Conservation (phyloP, 2,329 filamentous ascomycete genomes). For the Aureobasidium sp. region DNA sequence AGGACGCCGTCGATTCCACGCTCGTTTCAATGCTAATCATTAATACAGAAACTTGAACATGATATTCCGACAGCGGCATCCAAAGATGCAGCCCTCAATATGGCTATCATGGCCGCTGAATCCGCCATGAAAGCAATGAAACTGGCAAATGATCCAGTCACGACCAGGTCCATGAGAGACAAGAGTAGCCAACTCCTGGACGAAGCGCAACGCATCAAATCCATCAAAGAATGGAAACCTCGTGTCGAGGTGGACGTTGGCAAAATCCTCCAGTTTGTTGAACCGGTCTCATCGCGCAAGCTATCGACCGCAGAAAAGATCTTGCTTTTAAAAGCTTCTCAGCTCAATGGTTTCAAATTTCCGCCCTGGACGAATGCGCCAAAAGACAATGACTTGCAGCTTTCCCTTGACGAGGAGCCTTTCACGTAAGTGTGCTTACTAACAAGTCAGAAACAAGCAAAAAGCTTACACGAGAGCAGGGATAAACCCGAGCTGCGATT, state of each 20-base stretch:
- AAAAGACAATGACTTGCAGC: conserved; percentile 53
- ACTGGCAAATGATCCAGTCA: conserved; percentile 47
- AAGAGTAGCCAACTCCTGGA: conserved; percentile 60
- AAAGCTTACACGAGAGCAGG: conserved; percentile 35
- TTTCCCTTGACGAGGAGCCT: conserved; percentile 40
- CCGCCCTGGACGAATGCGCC: conserved; percentile 73
- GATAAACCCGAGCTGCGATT: conserved; percentile 65
- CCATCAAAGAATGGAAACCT: conserved; percentile 25
- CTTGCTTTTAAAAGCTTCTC: conserved; percentile 69
- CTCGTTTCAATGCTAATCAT: not conserved
- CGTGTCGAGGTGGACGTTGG: conserved; percentile 6
- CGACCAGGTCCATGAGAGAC: conserved; percentile 48
- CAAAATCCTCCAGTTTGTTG: conserved; percentile 33
- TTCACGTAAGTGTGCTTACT: conserved; percentile 52
- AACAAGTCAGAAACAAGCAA: too few relatives aligned
- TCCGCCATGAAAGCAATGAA: conserved; percentile 70
- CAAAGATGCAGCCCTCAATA: conserved; percentile 60
- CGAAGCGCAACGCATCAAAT: conserved; percentile 70
- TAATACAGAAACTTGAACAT: not conserved
- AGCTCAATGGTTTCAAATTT: conserved; percentile 74
- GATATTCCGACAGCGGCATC: conserved; percentile 34
- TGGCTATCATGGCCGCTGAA: conserved; percentile 72
- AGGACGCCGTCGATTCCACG: not conserved
- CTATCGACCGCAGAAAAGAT: conserved; percentile 66
- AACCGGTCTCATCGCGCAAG: conserved; percentile 53